phyloP scores from a whole-genome alignment of 1,284 basidiomycete genomes.

The Irpex sp. region DNA sequence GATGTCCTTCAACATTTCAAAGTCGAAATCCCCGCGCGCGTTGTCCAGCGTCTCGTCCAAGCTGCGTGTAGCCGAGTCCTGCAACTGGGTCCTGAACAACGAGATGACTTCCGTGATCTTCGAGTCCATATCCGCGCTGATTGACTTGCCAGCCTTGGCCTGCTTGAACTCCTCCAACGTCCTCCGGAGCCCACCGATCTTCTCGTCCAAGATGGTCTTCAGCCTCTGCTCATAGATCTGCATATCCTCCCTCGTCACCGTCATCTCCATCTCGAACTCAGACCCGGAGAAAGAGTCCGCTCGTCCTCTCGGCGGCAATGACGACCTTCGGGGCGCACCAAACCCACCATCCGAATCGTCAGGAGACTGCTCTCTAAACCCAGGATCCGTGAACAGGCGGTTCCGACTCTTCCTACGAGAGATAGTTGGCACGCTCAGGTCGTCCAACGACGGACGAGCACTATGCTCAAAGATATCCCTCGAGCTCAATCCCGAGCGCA shows the following conservation, averaged over 20 bases:
- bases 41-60: constrained; percentile 67
- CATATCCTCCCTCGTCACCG: constrained; percentile 47
- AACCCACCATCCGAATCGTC: constrained; percentile 30
- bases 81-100: constrained; percentile 63
- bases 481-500: constrained; percentile 72
- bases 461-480: constrained; percentile 60
- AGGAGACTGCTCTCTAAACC: constrained; percentile 29
- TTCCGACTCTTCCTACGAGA: constrained; percentile 51
- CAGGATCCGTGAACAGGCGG: constrained; percentile 53
- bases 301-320: constrained; percentile 50
- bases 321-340: constrained; percentile 51
- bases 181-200: constrained; percentile 47
- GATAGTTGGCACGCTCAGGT: constrained; percentile 64
- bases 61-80: constrained; percentile 52
- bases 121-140: constrained; percentile 47
- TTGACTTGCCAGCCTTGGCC: constrained; percentile 13
- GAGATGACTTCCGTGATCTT: constrained; percentile 64
- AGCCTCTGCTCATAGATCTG: constrained; percentile 58
- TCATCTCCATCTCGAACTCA: constrained; percentile 46
- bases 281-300: constrained; percentile 31
- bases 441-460: constrained; percentile 68
- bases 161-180: constrained; percentile 20
- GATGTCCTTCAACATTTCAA: constrained; percentile 67
- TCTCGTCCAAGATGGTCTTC: constrained; percentile 61
- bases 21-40: constrained; percentile 71